Evolutionary conservation across 768 basidiomycete genomes (phyloP).

Genomic region (Russula dissimulans): DNA sequence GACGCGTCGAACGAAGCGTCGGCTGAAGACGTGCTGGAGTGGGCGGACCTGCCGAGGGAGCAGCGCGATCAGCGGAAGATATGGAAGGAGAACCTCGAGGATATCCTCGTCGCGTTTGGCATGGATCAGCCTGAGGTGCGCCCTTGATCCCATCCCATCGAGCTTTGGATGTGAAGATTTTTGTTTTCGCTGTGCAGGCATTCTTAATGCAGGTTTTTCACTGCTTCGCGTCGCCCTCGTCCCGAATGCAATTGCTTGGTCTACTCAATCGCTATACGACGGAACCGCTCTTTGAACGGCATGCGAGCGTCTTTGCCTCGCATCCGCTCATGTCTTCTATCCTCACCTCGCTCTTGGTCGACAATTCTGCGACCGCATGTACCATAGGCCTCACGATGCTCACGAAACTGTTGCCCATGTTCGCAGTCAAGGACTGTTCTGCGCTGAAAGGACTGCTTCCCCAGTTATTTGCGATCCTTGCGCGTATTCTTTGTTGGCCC

Average conservation of each 20-base stretch:
- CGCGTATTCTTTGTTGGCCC: slow-evolving; percentile 69
- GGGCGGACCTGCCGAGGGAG: slow-evolving; percentile 54
- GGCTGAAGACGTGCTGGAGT: slow-evolving; percentile 63
- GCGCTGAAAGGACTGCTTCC: slow-evolving; percentile 55
- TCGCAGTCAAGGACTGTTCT: slow-evolving; percentile 54
- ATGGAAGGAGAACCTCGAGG: slow-evolving; percentile 77
- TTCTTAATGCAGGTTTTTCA: slow-evolving; percentile 58
- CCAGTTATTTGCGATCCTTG: slow-evolving; percentile 54
- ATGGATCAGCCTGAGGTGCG: slow-evolving; percentile 55
- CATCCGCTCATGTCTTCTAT: slow-evolving; percentile 59
- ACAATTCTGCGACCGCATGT: slow-evolving; percentile 65
- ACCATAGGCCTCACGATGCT: slow-evolving; percentile 54
- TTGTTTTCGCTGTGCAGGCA: slow-evolving; percentile 35
- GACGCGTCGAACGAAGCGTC: slow-evolving; percentile 72
- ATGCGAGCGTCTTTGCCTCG: slow-evolving; percentile 41
- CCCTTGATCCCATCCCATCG: slow-evolving; percentile 13
- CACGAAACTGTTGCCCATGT: slow-evolving; percentile 63
- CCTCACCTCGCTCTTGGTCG: slow-evolving; percentile 59
- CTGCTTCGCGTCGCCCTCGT: slow-evolving; percentile 50
- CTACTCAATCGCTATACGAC: slow-evolving; percentile 58
- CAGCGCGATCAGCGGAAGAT: slow-evolving; percentile 49
- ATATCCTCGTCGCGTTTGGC: slow-evolving; percentile 59
- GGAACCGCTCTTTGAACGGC: slow-evolving; percentile 39
- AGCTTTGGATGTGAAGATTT: neutral
- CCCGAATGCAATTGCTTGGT: slow-evolving; percentile 60